Percentiles rank a stretch among this genome's conserved stretches.
phyloP scores from a whole-genome alignment of 2,329 filamentous ascomycete species.

The Ophiosphaerella narmari region DNA sequence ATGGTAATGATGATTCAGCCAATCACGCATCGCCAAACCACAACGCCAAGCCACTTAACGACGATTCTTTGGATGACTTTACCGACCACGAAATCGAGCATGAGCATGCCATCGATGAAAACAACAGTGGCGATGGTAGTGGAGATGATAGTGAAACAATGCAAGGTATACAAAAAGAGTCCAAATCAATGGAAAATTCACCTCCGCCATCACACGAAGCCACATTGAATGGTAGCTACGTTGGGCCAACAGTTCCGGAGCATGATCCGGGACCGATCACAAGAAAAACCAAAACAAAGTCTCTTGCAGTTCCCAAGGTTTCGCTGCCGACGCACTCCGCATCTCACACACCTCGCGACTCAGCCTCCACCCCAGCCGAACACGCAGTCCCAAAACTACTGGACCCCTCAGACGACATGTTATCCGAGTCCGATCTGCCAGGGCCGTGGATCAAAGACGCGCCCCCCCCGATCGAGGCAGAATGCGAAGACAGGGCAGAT shows the following conservation, averaged over 20 bases:
- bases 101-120: conserved; percentile 8
- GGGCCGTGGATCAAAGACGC: conserved; percentile 40
- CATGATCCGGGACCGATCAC: conserved; percentile 7
- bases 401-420: conserved; percentile 39
- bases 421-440: conserved; percentile 45
- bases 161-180: conserved; percentile 13
- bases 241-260: conserved; percentile 7
- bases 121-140: conserved; percentile 16
- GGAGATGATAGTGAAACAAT: conserved; percentile 19
- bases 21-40: conserved; percentile 39
- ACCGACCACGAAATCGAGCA: conserved; percentile 17
- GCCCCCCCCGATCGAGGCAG: conserved; percentile 31
- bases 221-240: conserved; percentile 12
- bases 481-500: conserved; percentile 49
- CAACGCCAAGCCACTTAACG: conserved; percentile 32
- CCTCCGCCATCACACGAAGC: conserved; percentile 23
- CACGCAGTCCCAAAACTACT: conserved; percentile 27
- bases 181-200: conserved; percentile 18
- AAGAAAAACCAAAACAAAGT: conserved; percentile 10
- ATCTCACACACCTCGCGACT: conserved; percentile 33
- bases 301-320: conserved; percentile 24
- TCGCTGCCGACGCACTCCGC: conserved; percentile 24
- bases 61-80: conserved; percentile 24
- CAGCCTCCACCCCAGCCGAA: conserved; percentile 30
- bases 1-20: conserved; percentile 39